Evolutionary conservation across 805 yeast genomes (phyloP).

Genomic region (Zygoascus tannicola): DNA sequence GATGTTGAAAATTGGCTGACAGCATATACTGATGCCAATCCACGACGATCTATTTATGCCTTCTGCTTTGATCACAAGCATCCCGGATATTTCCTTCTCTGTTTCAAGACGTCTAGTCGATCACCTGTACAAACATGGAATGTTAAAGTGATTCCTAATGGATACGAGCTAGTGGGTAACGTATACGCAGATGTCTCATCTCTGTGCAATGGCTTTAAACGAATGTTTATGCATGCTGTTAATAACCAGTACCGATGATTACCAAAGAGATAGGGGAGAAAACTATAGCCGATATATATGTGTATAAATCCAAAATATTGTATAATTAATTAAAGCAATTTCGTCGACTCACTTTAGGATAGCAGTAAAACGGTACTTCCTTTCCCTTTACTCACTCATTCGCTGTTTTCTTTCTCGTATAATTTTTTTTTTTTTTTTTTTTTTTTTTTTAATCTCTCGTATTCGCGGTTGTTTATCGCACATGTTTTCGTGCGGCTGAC

Average conservation of each 20-base stretch:
- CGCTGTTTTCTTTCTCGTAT: too few relatives aligned
- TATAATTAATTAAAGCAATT: too few relatives aligned
- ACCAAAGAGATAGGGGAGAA: too few relatives aligned
- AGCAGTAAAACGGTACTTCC: too few relatives aligned
- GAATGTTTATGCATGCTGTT: slow-evolving; percentile 25
- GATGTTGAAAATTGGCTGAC: slow-evolving; percentile 84
- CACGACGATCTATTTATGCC: slow-evolving; percentile 80
- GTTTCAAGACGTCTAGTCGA: slow-evolving; percentile 61
- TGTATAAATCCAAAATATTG: too few relatives aligned
- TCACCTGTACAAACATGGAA: slow-evolving; percentile 66
- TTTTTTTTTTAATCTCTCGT: too few relatives aligned
- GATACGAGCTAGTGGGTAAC: slow-evolving; percentile 69
- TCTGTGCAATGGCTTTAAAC: slow-evolving; percentile 92
- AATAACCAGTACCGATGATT: slow-evolving; percentile 1
- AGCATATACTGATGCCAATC: slow-evolving; percentile 83
- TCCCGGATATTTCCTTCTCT: slow-evolving; percentile 88
- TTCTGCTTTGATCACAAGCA: slow-evolving; percentile 83
- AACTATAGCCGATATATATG: too few relatives aligned
- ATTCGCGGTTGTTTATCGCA: too few relatives aligned
- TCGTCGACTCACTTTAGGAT: too few relatives aligned
- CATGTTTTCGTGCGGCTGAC: too few relatives aligned
- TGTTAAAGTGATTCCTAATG: slow-evolving; percentile 82
- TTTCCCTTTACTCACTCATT: too few relatives aligned
- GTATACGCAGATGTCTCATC: slow-evolving; percentile 83
- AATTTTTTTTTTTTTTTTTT: too few relatives aligned